phyloP scores from a whole-genome alignment of 495 filamentous ascomycete species.

The Hypoxylon intermedium region DNA sequence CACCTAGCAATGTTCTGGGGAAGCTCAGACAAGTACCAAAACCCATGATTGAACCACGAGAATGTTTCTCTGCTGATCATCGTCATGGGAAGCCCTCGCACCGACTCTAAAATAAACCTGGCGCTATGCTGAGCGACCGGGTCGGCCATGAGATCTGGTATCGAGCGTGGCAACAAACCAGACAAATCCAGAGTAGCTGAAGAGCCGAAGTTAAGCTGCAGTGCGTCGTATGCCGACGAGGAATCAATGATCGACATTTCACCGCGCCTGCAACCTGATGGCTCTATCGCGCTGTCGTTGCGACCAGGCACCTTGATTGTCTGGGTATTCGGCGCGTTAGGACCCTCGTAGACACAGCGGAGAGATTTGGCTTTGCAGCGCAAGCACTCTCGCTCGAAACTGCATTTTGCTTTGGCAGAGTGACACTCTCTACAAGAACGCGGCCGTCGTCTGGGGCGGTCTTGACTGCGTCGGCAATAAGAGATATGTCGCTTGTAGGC shows the following conservation, averaged over 20 bases:
- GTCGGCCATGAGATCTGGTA: slow-evolving; percentile 24
- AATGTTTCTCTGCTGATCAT: slow-evolving; percentile 33
- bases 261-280: not conserved
- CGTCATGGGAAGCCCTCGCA: slow-evolving; percentile 28
- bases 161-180: slow-evolving; percentile 12
- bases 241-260: not conserved
- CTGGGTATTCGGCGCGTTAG: not conserved
- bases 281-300: not conserved
- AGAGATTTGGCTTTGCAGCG: slow-evolving; percentile 31
- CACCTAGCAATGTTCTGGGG: slow-evolving; percentile 23
- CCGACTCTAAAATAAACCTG: slow-evolving; percentile 28
- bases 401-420: slow-evolving; percentile 40
- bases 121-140: slow-evolving; percentile 25
- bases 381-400: slow-evolving; percentile 34
- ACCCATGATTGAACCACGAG: slow-evolving; percentile 30
- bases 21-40: slow-evolving; percentile 32
- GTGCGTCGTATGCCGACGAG: not conserved
- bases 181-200: slow-evolving; percentile 5
- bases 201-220: slow-evolving; percentile 13
- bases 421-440: slow-evolving; percentile 41
- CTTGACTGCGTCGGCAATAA: slow-evolving; percentile 35
- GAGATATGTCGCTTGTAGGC: slow-evolving; percentile 36
- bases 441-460: slow-evolving; percentile 32
- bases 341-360: slow-evolving; percentile 31
- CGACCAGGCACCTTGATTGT: not conserved